Conservation (phyloP, 1,284 basidiomycete species). For the Neolentinus lepideus region DNA sequence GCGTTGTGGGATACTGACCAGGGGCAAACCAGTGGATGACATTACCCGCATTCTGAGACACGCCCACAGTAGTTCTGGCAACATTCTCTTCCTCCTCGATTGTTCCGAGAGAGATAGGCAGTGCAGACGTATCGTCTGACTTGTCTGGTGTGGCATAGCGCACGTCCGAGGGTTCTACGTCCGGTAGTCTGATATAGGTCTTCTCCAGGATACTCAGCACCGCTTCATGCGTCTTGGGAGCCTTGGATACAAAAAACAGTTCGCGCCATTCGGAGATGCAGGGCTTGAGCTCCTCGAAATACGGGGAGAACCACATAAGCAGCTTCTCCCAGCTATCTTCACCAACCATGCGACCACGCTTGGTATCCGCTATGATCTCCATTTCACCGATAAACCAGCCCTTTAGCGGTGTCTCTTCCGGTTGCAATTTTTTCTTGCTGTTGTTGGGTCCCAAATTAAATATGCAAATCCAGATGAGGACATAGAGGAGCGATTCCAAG, state of each 20-base stretch:
- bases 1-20: too few species aligned
- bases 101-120: too few species aligned
- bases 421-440: background rate
- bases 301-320: background rate
- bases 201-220: background rate
- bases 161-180: too few species aligned
- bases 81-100: too few species aligned
- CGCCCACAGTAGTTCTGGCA: too few species aligned
- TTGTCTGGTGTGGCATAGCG: too few species aligned
- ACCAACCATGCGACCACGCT: background rate
- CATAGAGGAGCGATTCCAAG: slow-evolving; percentile 4
- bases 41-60: too few species aligned
- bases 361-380: background rate
- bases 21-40: too few species aligned
- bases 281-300: slow-evolving; percentile 2
- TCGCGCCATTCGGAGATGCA: background rate
- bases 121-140: too few species aligned
- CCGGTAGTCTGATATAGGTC: background rate
- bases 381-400: background rate
- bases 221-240: background rate
- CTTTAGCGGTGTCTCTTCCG: background rate
- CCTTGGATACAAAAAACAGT: too few species aligned
- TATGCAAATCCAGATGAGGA: slow-evolving; percentile 5
- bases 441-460: background rate
- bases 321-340: background rate